phyloP scores from a whole-genome alignment of 176 grass and related monocot species.

The Musa acuminata region DNA sequence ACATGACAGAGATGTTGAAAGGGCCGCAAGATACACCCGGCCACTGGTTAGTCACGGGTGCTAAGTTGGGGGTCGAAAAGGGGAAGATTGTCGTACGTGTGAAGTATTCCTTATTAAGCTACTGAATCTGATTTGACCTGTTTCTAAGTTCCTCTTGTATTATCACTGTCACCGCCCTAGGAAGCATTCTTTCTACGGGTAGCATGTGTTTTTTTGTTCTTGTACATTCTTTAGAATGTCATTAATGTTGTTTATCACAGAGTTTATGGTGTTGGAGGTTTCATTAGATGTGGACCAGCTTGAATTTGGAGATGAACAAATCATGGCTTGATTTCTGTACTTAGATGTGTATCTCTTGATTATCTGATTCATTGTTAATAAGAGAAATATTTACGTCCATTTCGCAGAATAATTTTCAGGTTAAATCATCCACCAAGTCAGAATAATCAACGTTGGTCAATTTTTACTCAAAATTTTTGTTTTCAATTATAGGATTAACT shows the following conservation, averaged over 20 bases:
- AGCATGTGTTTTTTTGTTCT: conserved; percentile 16
- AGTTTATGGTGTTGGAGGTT: background rate
- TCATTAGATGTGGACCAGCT: background rate
- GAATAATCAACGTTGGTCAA: too few species aligned
- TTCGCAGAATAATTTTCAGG: too few species aligned
- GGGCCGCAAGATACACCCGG: conserved; percentile 84
- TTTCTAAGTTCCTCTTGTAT: background rate
- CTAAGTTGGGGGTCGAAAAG: conserved; percentile 91
- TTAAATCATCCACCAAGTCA: too few species aligned
- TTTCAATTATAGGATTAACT: too few species aligned
- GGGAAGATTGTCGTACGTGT: conserved; percentile 79
- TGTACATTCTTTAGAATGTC: conserved; percentile 9
- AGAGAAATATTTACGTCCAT: too few species aligned
- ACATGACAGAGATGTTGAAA: conserved; percentile 72
- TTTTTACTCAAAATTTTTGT: too few species aligned
- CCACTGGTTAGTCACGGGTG: conserved; percentile 92
- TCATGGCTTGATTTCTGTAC: too few species aligned
- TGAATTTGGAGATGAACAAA: too few species aligned
- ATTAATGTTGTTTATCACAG: background rate
- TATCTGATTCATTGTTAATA: too few species aligned
- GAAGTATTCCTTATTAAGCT: conserved; percentile 99
- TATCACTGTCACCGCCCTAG: background rate
- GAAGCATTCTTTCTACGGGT: conserved; percentile 8
- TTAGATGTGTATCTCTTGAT: too few species aligned
- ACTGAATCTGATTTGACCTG: conserved; percentile 30